Conservation (phyloP, 2,329 filamentous ascomycete species). For the Talaromyces sp. region DNA sequence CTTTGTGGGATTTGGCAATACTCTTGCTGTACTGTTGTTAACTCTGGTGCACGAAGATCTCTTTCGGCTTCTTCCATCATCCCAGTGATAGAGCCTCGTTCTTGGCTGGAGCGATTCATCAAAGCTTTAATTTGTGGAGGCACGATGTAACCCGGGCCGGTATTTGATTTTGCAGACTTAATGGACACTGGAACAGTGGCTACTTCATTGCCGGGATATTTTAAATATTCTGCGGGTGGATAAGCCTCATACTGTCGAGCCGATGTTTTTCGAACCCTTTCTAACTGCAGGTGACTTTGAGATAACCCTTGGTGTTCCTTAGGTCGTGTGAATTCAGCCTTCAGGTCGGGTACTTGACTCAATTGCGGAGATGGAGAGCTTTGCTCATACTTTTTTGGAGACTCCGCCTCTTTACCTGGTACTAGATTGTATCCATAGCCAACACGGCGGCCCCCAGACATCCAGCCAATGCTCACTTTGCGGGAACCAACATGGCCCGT, state of each 20-base stretch:
- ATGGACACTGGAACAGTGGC: neutral
- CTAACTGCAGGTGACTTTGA: neutral
- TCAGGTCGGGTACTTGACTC: neutral
- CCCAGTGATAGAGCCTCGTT: neutral
- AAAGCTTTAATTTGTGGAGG: slow-evolving; percentile 5
- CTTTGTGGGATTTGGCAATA: slow-evolving; percentile 7
- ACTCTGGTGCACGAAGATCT: slow-evolving; percentile 3
- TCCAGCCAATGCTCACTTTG: slow-evolving; percentile 46
- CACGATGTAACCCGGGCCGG: slow-evolving; percentile 1
- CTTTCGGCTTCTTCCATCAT: neutral
- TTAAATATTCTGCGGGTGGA: neutral
- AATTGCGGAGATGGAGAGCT: neutral
- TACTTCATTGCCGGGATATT: neutral
- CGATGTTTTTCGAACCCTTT: neutral
- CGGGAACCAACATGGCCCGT: slow-evolving; percentile 24
- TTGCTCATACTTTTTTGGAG: neutral
- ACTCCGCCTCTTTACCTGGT: slow-evolving; percentile 23
- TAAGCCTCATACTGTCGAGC: neutral
- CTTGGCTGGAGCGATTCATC: slow-evolving; percentile 5
- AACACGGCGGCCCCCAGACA: slow-evolving; percentile 43
- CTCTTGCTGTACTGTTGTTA: slow-evolving; percentile 7
- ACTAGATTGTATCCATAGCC: slow-evolving; percentile 46
- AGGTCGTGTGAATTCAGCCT: neutral
- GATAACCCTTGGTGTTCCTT: neutral
- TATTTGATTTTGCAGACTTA: neutral